Base-by-base conservation (phyloP, 305 asterid species). In the Solanum hybrid region DNA sequence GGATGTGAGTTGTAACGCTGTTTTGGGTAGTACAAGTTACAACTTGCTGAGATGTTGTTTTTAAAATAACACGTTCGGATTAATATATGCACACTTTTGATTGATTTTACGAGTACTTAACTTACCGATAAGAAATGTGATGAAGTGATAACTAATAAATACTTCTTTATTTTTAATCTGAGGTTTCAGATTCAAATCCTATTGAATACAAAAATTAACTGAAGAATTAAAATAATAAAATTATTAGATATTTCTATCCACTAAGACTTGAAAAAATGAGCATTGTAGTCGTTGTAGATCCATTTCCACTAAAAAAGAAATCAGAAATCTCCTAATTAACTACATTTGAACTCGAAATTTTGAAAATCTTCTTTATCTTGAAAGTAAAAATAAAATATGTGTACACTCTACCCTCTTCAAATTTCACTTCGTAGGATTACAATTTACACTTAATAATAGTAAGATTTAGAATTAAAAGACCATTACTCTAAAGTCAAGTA, bases 351-450 rank as follows among this genome's bases (percentile, higher is more conserved):
- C 3, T 46, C 2, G 22, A 46, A 46, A 5, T 0, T 16, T 57
- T 1, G 1, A 57, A 57, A 57, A 6, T 16, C n/a, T 6, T 51
- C 0, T 51, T 16, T 18, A 57, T 57, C n/a, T 5, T n/a, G 0
- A 16, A 16, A 16, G 0, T 57, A 18, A 57, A 0, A 64, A 8
- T 20, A 64, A 64, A 0, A 64, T 64, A 0, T 20, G 2, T 1
- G 1, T 64, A 3, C 0, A 3, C 0, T 64, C 1, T 22, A 8
- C 0, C 0, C 0, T 64, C 11, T 22, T 64, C 0, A 61, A 61
- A 8, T 0, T 26, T 61, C 71, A 8, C 26, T 61, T 22, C 3
- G 1, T 64, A 64, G 1, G 3, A 64, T 20, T 61, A 61, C 11
- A 8, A 3, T 61, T 61, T 18, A 61, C n/a, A 1, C 69, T 18